Conservation (phyloP, 1,284 basidiomycete genomes). For the Boletellus deceptivus region DNA sequence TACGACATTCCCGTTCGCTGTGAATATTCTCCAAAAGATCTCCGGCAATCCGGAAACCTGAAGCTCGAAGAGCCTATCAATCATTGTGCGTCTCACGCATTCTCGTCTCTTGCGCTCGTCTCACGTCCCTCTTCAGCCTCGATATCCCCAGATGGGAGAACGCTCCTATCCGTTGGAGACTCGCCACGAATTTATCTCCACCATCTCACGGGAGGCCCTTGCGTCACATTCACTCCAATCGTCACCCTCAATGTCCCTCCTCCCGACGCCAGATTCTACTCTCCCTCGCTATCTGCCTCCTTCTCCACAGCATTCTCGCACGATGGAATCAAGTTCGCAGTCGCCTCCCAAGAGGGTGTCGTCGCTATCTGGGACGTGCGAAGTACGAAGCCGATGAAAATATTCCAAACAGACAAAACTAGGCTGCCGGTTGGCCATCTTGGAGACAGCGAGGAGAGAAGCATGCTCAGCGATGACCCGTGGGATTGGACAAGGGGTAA, state of each 20-base stretch:
- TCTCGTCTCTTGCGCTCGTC: conserved; percentile 22
- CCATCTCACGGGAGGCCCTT: conserved; percentile 57
- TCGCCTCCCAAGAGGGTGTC: conserved; percentile 82
- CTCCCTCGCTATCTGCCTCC: conserved; percentile 59
- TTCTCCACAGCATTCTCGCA: conserved; percentile 83
- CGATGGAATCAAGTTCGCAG: conserved; percentile 80
- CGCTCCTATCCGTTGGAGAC: conserved; percentile 83
- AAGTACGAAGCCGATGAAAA: conserved; percentile 65
- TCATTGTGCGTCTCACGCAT: conserved; percentile 48
- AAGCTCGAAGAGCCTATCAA: conserved; percentile 68
- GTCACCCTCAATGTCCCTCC: conserved; percentile 56
- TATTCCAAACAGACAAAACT: conserved; percentile 56
- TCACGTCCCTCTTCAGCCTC: conserved; percentile 50
- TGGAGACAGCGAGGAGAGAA: conserved; percentile 46
- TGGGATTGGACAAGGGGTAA: conserved; percentile 62
- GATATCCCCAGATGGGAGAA: conserved; percentile 81
- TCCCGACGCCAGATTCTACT: conserved; percentile 41
- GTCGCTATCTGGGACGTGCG: conserved; percentile 80
- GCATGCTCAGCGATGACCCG: conserved; percentile 59
- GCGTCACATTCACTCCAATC: conserved; percentile 56
- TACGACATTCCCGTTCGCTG: conserved; percentile 63
- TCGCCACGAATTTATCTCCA: conserved; percentile 79
- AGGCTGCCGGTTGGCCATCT: conserved; percentile 34
- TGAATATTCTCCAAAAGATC: conserved; percentile 39
- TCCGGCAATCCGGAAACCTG: conserved; percentile 54